Evolutionary conservation across 2,329 filamentous ascomycete species (phyloP).

Genomic region (Ophiostoma piceae): DNA sequence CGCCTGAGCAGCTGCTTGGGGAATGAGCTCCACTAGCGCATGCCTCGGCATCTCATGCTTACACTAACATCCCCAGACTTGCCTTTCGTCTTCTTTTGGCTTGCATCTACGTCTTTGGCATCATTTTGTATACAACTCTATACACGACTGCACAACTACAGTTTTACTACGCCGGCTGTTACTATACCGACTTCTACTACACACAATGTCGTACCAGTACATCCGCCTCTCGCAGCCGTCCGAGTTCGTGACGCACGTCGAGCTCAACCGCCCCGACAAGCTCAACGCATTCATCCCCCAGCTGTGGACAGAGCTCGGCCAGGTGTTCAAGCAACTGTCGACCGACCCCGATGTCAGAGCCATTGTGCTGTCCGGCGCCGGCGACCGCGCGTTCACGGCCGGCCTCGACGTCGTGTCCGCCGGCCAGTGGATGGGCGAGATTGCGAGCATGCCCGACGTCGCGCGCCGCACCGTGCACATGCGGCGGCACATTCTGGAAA

Average conservation of each 20-base stretch:
- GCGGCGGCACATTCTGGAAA: conserved; percentile 66
- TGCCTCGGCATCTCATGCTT: conserved; percentile 22
- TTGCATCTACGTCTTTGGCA: no score
- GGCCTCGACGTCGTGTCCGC: conserved; percentile 79
- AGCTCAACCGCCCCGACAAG: conserved; percentile 83
- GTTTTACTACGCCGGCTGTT: no score
- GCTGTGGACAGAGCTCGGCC: conserved; percentile 80
- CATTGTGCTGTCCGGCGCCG: conserved; percentile 74
- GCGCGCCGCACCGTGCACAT: conserved; percentile 59
- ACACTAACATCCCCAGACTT: neutral
- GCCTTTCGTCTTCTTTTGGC: neutral
- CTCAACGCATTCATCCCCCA: conserved; percentile 80
- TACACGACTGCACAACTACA: neutral
- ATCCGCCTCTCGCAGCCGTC: conserved; percentile 51
- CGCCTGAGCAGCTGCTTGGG: neutral
- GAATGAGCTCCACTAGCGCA: conserved; percentile 18
- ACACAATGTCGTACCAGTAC: conserved; percentile 38
- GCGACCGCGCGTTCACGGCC: conserved; percentile 76
- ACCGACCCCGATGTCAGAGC: conserved; percentile 66
- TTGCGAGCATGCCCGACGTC: conserved; percentile 49
- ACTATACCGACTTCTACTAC: no score
- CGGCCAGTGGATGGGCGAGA: conserved; percentile 46
- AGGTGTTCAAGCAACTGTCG: conserved; percentile 68
- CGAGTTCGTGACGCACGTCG: conserved; percentile 77
- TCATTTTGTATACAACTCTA: no score